Base-by-base conservation (phyloP, 768 basidiomycete species). In the Leccinum barrowsii region DNA sequence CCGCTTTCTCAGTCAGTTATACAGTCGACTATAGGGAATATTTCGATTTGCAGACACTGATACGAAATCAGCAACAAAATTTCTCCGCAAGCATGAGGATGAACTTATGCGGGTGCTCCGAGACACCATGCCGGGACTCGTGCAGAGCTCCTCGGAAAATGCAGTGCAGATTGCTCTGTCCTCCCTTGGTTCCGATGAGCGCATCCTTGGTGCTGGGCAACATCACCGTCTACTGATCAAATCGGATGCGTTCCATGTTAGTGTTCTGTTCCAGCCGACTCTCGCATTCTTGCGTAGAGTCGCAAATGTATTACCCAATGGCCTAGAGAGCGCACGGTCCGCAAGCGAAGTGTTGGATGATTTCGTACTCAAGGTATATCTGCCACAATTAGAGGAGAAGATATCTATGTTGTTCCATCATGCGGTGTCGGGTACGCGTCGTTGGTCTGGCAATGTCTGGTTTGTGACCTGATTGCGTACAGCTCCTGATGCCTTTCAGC, bases 11-110 rank as follows among this genome's bases (percentile, higher is more conserved):
- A 11, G 34, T 52, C 42, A 52, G 30, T 40, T n/a, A 35, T 58
- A n/a, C 42, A 48, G 52, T 61, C 7, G 24, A 46, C 30, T 37
- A 22, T 67, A 97, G 94, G 78, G 84, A 52, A 81, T 95, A 49
- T 98, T 98, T 78, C 87, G 92, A 52, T 95, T 99, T 69, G 82
- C 84, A 34, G 96, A 99, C 62, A 93, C 94, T 17, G 94, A 98
- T 70, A 63, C 77, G 30, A 96, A 92, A 70, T 70, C 80, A 17
- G 80, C 86, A 5, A 80, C 76, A 57, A 92, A 87, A 65, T 73
- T 78, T 11, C 82, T 98, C 47, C 85, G 84, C 63, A 74, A 75
- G 6, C 85, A 94, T 63, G 95, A 98, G 74, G 92, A 96, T 57
- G 87, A 89, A 49, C 81, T 99, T 28, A 89, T 86, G 21, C 81